These are phyloP conservation scores for Suhomyces yuchorum DNA, from an alignment of 1,139 yeast species.

Conservation along the genomic window DNA sequence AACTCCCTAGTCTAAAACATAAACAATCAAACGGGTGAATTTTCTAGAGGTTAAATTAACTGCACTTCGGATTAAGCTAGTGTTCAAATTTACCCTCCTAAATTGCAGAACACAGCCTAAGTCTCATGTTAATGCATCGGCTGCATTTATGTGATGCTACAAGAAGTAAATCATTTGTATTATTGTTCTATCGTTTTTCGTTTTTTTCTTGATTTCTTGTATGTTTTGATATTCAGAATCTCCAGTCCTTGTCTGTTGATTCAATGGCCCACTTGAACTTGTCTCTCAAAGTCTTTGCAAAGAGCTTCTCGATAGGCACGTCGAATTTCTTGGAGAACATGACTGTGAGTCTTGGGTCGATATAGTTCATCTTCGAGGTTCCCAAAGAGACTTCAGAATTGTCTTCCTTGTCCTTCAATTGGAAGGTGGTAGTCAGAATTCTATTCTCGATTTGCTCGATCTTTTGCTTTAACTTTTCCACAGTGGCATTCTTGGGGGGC, in stretches of 20 bases:
- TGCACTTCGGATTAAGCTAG: too few relatives aligned
- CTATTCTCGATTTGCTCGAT: slow-evolving; percentile 73
- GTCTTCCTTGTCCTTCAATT: slow-evolving; percentile 88
- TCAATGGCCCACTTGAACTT: slow-evolving; percentile 97
- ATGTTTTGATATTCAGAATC: slow-evolving; percentile 45
- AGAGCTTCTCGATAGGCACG: slow-evolving; percentile 90
- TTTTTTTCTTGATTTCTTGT: background rate
- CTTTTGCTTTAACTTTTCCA: slow-evolving; percentile 76
- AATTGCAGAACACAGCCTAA: too few relatives aligned
- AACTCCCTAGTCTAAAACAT: too few relatives aligned
- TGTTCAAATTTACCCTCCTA: too few relatives aligned
- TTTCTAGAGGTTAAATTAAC: too few relatives aligned
- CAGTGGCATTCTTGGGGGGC: slow-evolving; percentile 52
- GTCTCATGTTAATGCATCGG: too few relatives aligned
- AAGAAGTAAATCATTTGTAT: background rate
- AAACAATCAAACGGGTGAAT: too few relatives aligned
- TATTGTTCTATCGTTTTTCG: background rate
- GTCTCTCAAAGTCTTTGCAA: slow-evolving; percentile 87
- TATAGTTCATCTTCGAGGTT: slow-evolving; percentile 91
- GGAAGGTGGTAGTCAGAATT: slow-evolving; percentile 67
- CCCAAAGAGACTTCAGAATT: slow-evolving; percentile 92
- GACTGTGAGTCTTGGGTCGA: slow-evolving; percentile 91
- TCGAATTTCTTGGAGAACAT: slow-evolving; percentile 82
- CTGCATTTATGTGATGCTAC: background rate
- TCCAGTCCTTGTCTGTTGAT: slow-evolving; percentile 86